Evolutionary conservation across 2,329 filamentous ascomycete species (phyloP).

Genomic region (Talaromyces atroroseus): DNA sequence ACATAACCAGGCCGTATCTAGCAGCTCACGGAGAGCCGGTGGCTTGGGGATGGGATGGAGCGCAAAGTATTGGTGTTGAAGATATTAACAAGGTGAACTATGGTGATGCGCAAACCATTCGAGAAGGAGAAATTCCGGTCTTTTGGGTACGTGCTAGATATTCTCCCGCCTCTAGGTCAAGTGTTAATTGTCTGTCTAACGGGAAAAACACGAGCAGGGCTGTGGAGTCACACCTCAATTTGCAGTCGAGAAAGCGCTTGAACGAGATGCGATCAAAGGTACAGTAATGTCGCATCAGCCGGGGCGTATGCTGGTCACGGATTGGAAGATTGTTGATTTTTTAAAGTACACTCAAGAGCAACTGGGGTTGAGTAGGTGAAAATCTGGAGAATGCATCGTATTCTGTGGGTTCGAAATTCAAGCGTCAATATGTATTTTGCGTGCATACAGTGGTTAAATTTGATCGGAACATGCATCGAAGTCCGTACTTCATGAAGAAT

Average conservation of each 20-base stretch:
- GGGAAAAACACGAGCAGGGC: slow-evolving; percentile 54
- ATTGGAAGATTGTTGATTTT: slow-evolving; percentile 43
- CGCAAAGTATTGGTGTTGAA: slow-evolving; percentile 48
- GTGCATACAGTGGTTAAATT: too few species aligned
- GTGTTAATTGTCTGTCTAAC: slow-evolving; percentile 39
- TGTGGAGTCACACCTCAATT: slow-evolving; percentile 64
- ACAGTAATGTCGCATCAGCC: slow-evolving; percentile 58
- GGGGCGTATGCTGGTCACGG: slow-evolving; percentile 58
- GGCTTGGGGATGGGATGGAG: slow-evolving; percentile 59
- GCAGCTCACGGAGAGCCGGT: slow-evolving; percentile 60
- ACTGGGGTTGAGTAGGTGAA: not conserved
- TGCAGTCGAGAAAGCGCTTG: slow-evolving; percentile 56
- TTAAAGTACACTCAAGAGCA: not conserved
- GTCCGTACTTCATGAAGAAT: not conserved
- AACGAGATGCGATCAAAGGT: slow-evolving; percentile 50
- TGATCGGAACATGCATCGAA: too few species aligned
- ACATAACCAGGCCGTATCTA: slow-evolving; percentile 51
- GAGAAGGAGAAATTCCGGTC: slow-evolving; percentile 21
- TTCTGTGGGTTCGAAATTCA: too few species aligned
- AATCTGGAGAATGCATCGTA: too few species aligned
- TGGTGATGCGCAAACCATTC: slow-evolving; percentile 44
- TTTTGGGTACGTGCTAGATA: slow-evolving; percentile 24
- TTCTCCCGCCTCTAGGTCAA: not conserved
- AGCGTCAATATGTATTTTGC: too few species aligned
- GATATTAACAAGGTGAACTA: slow-evolving; percentile 53